Conservation (phyloP, 2,329 filamentous ascomycete genomes). For the Nannizzia gypsea region DNA sequence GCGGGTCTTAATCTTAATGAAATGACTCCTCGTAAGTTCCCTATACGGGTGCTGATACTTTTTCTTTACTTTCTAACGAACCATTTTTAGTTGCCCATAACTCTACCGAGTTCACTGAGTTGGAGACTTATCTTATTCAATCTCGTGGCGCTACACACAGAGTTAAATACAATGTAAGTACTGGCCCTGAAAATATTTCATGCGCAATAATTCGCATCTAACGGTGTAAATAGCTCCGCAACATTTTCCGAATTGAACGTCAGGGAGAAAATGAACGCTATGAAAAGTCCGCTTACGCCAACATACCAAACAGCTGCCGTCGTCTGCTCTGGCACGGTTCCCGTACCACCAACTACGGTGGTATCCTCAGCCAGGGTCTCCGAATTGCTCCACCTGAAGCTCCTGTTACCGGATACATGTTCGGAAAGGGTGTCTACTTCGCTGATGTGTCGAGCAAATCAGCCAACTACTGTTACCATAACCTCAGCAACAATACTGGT, state of each 20-base stretch:
- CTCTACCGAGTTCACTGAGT: constrained; percentile 52
- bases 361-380: constrained; percentile 75
- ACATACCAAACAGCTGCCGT: constrained; percentile 48
- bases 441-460: constrained; percentile 78
- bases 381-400: constrained; percentile 75
- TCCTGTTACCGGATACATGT: constrained; percentile 72
- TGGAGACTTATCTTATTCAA: constrained; percentile 55
- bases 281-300: constrained; percentile 42
- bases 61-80: background rate
- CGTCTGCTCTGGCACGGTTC: constrained; percentile 82
- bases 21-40: constrained; percentile 49
- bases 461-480: constrained; percentile 59
- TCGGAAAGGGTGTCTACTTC: constrained; percentile 80
- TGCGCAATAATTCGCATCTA: constrained; percentile 9
- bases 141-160: constrained; percentile 58
- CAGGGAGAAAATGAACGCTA: constrained; percentile 61
- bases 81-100: constrained; percentile 37
- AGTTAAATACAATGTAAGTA: constrained; percentile 28
- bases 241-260: constrained; percentile 76
- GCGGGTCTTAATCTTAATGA: constrained; percentile 59
- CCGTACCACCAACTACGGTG: constrained; percentile 70
- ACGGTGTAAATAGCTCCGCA: constrained; percentile 37
- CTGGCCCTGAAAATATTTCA: background rate
- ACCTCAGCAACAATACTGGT: constrained; percentile 54
- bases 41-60: background rate